phyloP scores from a whole-genome alignment of 192 early-diverging fungal genomes.

The Backusella liffmaniae region DNA sequence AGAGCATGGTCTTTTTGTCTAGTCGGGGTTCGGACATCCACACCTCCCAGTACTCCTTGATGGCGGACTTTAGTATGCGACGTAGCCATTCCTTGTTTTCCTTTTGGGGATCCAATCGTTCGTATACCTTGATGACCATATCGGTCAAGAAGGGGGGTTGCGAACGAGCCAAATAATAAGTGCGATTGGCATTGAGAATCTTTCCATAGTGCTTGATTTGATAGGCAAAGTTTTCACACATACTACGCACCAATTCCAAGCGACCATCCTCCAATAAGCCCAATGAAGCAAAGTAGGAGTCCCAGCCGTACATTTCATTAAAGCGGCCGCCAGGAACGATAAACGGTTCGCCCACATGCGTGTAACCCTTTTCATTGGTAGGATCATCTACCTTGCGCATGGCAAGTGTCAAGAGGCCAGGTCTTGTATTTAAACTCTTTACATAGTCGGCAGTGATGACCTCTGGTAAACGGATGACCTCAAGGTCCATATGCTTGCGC shows the following conservation, averaged over 20 bases:
- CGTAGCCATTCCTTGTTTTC: slow-evolving; percentile 75
- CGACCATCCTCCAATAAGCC: slow-evolving; percentile 87
- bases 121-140: slow-evolving; percentile 83
- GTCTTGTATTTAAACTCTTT: slow-evolving; percentile 82
- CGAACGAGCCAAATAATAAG: slow-evolving; percentile 92
- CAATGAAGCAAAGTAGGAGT: slow-evolving; percentile 90
- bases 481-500: slow-evolving; percentile 69
- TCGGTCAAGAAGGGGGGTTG: slow-evolving; percentile 98
- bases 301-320: slow-evolving; percentile 99
- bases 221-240: slow-evolving; percentile 97
- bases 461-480: slow-evolving; percentile 79
- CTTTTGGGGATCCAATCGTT: slow-evolving; percentile 49
- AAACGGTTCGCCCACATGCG: slow-evolving; percentile 77
- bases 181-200: slow-evolving; percentile 97
- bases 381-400: slow-evolving; percentile 54
- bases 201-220: slow-evolving; percentile 97
- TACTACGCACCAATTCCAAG: slow-evolving; percentile 83
- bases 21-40: slow-evolving; percentile 83
- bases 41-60: slow-evolving; percentile 91
- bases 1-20: slow-evolving; percentile 72
- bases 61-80: slow-evolving; percentile 62
- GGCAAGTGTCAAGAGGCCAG: slow-evolving; percentile 86
- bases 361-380: slow-evolving; percentile 34
- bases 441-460: slow-evolving; percentile 89
- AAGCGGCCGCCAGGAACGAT: slow-evolving; percentile 97